A percentile compares a stretch with the other conserved stretches of the same genome.
phyloP scores from a whole-genome alignment of 129 eudicot species.

The Pulicaria dysenterica region DNA sequence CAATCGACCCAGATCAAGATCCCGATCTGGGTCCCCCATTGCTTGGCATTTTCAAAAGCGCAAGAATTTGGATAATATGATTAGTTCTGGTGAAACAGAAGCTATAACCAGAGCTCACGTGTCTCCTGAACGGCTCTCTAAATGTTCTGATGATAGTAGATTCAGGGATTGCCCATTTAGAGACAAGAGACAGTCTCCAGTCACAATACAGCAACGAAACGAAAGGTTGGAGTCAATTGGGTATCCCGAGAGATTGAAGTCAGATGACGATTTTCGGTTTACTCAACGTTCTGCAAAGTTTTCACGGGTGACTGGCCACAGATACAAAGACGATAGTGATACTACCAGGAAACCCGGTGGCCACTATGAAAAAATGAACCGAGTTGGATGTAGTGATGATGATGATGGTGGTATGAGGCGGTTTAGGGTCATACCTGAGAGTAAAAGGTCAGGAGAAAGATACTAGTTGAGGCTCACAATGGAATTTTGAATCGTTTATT shows the following conservation, averaged over 20 bases:
- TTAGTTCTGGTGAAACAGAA: conserved; percentile 43
- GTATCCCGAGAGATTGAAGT: conserved; percentile 50
- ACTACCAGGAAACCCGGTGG: conserved; percentile 41
- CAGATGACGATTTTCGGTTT: conserved; percentile 50
- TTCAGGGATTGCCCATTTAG: conserved; percentile 43
- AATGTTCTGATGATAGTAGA: conserved; percentile 52
- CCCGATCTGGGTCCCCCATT: conserved; percentile 65
- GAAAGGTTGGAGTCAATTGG: conserved; percentile 47
- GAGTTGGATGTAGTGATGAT: conserved; percentile 38
- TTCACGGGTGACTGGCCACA: conserved; percentile 33
- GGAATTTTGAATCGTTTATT: not conserved
- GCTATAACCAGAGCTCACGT: conserved; percentile 39
- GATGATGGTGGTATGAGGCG: conserved; percentile 41
- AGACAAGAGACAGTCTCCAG: conserved; percentile 55
- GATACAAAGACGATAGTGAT: conserved; percentile 37
- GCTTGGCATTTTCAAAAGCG: conserved; percentile 56
- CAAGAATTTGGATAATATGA: conserved; percentile 28
- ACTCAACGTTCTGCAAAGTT: conserved; percentile 51
- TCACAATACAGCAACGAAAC: conserved; percentile 37
- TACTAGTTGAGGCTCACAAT: not conserved
- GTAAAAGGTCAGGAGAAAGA: conserved; percentile 46
- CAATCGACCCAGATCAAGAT: conserved; percentile 37
- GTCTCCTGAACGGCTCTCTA: conserved; percentile 43
- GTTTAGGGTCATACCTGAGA: conserved; percentile 38
- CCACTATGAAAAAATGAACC: conserved; percentile 40